These are phyloP conservation scores for Asterella californica DNA, from an alignment of 225 moss, liverwort and hornwort genomes.

Conservation along the genomic window DNA sequence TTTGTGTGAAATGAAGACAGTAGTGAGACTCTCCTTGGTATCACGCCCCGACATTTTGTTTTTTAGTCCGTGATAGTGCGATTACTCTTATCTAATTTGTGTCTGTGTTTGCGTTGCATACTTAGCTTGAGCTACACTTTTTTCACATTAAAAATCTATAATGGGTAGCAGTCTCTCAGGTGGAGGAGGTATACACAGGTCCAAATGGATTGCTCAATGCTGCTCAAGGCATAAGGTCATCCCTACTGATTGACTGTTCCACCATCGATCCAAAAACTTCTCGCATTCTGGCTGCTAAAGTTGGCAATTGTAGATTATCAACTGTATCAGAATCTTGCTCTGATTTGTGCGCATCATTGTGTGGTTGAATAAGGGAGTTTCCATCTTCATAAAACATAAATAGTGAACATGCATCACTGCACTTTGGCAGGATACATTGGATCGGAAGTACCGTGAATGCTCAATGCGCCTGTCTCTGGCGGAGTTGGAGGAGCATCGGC, in stretches of 20 bases:
- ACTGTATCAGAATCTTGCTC: neutral
- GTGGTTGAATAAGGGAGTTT: neutral
- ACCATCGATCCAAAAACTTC: conserved; percentile 84
- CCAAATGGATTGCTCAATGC: conserved; percentile 55
- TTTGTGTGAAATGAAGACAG: neutral
- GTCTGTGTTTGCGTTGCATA: neutral
- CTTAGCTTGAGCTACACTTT: neutral
- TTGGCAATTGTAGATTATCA: conserved; percentile 45
- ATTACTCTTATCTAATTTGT: neutral
- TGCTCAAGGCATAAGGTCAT: conserved; percentile 54
- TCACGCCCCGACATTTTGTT: neutral
- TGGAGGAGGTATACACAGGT: conserved; percentile 81
- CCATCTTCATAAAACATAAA: neutral
- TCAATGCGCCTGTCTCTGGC: conserved; percentile 97
- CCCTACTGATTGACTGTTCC: conserved; percentile 87
- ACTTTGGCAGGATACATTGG: conserved; percentile 54
- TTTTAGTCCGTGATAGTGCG: neutral
- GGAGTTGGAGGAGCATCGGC: conserved; percentile 89
- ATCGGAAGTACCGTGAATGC: conserved; percentile 46
- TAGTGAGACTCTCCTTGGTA: neutral
- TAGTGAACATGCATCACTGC: neutral
- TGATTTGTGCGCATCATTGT: neutral
- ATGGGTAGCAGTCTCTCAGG: conserved; percentile 44
- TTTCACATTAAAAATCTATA: neutral
- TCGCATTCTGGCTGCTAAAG: conserved; percentile 64